phyloP scores from a whole-genome alignment of 352 stramenopile species.

The Phytophthora cactorum region DNA sequence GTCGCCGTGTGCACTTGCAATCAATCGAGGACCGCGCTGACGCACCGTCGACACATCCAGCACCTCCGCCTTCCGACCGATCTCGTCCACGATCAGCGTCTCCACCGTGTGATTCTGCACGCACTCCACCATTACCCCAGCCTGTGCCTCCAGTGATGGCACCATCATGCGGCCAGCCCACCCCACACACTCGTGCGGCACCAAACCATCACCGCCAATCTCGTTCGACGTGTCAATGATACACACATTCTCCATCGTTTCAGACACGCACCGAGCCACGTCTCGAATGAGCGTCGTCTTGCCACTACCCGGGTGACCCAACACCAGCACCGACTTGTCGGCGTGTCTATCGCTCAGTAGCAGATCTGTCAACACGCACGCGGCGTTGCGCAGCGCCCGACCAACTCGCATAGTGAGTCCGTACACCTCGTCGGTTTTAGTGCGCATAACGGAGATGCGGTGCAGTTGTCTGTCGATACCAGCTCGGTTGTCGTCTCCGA shows the following conservation, averaged over 20 bases:
- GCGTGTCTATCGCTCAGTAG: constrained; percentile 52
- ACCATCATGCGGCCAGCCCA: constrained; percentile 86
- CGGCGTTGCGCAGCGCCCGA: constrained; percentile 61
- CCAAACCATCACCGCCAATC: constrained; percentile 87
- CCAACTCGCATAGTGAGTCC: constrained; percentile 82
- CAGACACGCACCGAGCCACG: constrained; percentile 66
- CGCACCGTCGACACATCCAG: constrained; percentile 67
- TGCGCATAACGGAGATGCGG: constrained; percentile 79
- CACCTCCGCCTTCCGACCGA: constrained; percentile 82
- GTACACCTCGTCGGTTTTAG: constrained; percentile 60
- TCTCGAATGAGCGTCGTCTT: constrained; percentile 91
- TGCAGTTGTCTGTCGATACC: constrained; percentile 78
- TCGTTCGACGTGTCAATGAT: constrained; percentile 94
- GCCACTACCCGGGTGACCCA: constrained; percentile 69
- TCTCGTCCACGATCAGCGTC: constrained; percentile 91
- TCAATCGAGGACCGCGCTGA: constrained; percentile 79
- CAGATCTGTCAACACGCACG: constrained; percentile 71
- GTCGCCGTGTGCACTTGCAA: constrained; percentile 88
- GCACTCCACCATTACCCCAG: constrained; percentile 87
- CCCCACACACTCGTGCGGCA: constrained; percentile 80
- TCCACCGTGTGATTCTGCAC: constrained; percentile 92
- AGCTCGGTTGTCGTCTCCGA: constrained; percentile 82
- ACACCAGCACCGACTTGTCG: constrained; percentile 65
- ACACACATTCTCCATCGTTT: constrained; percentile 71
- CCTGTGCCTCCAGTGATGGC: constrained; percentile 64